Conservation (phyloP, 176 grass and related monocot genomes). For the Oryza meyeriana region DNA sequence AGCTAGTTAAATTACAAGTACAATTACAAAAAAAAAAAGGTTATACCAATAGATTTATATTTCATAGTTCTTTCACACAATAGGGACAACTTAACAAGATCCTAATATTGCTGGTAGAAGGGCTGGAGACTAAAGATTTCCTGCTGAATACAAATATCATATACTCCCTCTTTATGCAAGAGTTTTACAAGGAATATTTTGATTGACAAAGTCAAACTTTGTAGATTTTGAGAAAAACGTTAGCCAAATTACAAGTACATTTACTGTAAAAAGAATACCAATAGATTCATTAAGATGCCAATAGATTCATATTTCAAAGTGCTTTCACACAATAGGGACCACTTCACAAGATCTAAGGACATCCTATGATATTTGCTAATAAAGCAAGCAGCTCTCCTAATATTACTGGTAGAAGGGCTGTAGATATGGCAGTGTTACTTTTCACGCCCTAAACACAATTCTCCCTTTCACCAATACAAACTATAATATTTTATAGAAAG, state of each 20-base stretch:
- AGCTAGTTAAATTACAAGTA: neutral
- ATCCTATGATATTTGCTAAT: neutral
- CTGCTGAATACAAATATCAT: neutral
- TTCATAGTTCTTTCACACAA: neutral
- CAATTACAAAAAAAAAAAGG: neutral
- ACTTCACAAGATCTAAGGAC: neutral
- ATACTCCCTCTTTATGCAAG: neutral
- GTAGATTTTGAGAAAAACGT: neutral
- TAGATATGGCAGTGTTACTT: neutral
- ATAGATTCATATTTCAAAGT: neutral
- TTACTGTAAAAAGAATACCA: neutral
- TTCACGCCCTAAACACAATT: neutral
- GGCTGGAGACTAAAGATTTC: neutral
- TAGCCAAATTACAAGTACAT: neutral
- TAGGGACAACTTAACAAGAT: neutral
- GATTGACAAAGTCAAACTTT: neutral
- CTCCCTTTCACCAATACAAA: neutral
- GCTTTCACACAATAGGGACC: neutral
- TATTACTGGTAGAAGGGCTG: neutral
- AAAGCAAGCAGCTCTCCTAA: neutral
- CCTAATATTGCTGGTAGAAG: too few relatives aligned
- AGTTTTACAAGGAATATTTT: neutral
- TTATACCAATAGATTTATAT: neutral
- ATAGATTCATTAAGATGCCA: neutral
- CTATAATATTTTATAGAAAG: neutral